Evolutionary conservation across 805 yeast genomes (phyloP), one percentile per base, ranked within the genome.

Genomic region (Kregervanrija pseudodelftensis): DNA sequence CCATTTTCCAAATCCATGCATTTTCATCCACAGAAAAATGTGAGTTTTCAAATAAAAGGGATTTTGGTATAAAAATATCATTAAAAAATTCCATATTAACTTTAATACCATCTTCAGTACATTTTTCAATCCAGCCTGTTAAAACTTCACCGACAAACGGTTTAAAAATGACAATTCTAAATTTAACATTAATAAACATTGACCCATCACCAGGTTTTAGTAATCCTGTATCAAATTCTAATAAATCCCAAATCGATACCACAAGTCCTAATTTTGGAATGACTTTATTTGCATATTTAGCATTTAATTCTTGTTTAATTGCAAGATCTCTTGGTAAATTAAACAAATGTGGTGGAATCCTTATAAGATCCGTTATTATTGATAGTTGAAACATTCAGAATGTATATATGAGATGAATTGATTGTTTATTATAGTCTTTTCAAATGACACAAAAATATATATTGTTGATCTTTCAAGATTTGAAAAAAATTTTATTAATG

Each of bases 191-290:
- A 36, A 87, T 80, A 55, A 73, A 90, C 4, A 88, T 74, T 1
- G 90, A 88, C 8, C 99, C 98, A 64, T 93, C 98, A 8, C 99
- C 98, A 1, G 96, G 96, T 55, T 80, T 84, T 48, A 93, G 70
- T 51, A 86, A 72, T 4, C 98, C 99, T 54, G 93, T 98, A 40
- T 85, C 86, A 22, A 85, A 80, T n/a, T 74, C 74, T 38, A 81
- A 65, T 4, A 93, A 61, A 60, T 93, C 99, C 81, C 91, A 91
- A 13, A 91, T 73, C 2, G 93, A 73, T 13, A 93, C 67, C 37
- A 88, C 90, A 3, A 93, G 72, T 1, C 99, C 99, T 14, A 89
- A 69, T 57, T 84, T 84, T 41, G 82, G 83, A 37, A 93, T 76
- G 45, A 93, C 82, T 56, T 84, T 85, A 65, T 93, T 91, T 40